Conservation (phyloP, 805 yeast genomes). For the Metschnikowia kofuensis region DNA sequence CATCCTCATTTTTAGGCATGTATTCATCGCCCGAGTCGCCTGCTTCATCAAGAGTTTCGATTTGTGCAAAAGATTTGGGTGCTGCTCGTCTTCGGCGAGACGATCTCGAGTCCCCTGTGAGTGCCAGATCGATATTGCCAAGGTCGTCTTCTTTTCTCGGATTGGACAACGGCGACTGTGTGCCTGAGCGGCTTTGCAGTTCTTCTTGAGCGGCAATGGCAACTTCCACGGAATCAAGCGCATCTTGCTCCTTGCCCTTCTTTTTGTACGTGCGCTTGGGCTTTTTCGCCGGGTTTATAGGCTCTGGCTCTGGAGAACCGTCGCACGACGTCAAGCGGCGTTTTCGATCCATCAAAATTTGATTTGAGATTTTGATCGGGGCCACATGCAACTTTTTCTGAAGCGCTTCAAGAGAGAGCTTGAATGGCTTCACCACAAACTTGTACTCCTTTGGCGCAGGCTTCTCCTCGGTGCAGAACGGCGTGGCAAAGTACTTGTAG, state of each 20-base stretch:
- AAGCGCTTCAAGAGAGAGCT: slow-evolving; percentile 15
- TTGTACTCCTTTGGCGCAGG: slow-evolving; percentile 10
- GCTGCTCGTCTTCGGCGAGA: slow-evolving; percentile 7
- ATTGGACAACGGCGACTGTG: background rate
- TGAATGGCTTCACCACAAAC: slow-evolving; percentile 9
- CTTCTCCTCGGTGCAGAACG: slow-evolving; percentile 14
- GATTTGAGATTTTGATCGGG: slow-evolving; percentile 26
- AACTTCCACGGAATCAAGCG: background rate
- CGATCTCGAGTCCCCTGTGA: slow-evolving; percentile 1
- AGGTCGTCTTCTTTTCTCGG: background rate
- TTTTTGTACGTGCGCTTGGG: background rate
- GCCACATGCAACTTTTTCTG: slow-evolving; percentile 18
- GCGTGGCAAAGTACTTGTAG: slow-evolving; percentile 49
- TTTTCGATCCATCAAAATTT: slow-evolving; percentile 19
- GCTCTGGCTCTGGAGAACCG: background rate
- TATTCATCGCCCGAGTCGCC: slow-evolving; percentile 9
- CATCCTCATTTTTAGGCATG: slow-evolving; percentile 5
- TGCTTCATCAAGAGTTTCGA: background rate
- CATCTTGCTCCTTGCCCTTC: background rate
- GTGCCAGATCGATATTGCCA: slow-evolving; percentile 4
- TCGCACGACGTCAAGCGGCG: slow-evolving; percentile 6
- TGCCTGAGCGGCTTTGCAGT: background rate
- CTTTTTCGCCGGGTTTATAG: background rate
- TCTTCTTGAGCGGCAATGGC: background rate
- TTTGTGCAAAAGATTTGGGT: slow-evolving; percentile 7